Evolutionary conservation across 2,329 filamentous ascomycete species (phyloP).

Genomic region (Leptographium galeiforme): DNA sequence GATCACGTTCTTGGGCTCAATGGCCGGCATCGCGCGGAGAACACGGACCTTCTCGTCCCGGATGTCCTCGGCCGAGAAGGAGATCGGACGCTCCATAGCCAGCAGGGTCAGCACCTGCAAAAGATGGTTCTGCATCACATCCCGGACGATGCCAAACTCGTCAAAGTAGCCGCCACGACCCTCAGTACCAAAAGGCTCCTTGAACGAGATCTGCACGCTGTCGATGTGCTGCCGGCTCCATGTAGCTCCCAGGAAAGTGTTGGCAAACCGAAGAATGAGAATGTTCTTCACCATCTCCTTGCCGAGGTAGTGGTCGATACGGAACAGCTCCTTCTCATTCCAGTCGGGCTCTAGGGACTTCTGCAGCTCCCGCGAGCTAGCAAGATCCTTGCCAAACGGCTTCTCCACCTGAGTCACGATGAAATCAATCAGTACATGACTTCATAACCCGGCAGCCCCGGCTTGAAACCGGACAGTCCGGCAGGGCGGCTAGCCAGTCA

Average conservation of each 20-base stretch:
- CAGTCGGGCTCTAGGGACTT: constrained; percentile 92
- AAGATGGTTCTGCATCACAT: constrained; percentile 99
- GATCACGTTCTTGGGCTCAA: constrained; percentile 99
- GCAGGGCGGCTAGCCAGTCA: background rate
- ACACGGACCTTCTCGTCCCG: constrained; percentile 98
- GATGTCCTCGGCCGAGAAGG: constrained; percentile 95
- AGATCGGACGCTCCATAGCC: constrained; percentile 96
- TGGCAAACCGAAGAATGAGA: constrained; percentile 91
- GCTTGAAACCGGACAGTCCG: too few species aligned
- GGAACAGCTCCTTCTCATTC: constrained; percentile 98
- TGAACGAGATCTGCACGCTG: constrained; percentile 98
- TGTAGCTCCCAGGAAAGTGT: constrained; percentile 95
- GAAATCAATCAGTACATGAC: background rate
- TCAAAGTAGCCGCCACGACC: constrained; percentile 98
- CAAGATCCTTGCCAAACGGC: constrained; percentile 94
- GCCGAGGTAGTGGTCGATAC: constrained; percentile 97
- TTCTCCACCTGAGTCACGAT: constrained; percentile 72
- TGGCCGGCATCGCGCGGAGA: constrained; percentile 79
- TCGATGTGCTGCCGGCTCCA: constrained; percentile 99
- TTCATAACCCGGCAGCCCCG: too few species aligned
- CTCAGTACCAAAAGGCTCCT: constrained; percentile 97
- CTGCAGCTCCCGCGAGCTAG: constrained; percentile 86
- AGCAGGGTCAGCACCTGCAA: constrained; percentile 91
- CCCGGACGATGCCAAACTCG: constrained; percentile 97
- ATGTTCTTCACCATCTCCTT: constrained; percentile 99